Evolutionary conservation across 2,329 filamentous ascomycete genomes (phyloP).

Genomic region (Apiospora arundinis): DNA sequence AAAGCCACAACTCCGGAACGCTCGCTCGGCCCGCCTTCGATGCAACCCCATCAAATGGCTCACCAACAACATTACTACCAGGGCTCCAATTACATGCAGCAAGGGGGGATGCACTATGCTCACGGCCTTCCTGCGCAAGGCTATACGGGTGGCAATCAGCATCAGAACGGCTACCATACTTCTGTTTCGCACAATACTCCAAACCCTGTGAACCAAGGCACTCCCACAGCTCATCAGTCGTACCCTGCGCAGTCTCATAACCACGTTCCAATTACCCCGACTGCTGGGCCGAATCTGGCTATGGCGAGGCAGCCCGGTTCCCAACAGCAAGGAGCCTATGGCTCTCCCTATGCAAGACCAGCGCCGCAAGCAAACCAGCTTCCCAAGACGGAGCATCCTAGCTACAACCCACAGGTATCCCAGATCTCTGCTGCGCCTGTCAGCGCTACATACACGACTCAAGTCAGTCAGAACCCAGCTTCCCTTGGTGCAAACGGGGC

Average conservation of each 20-base stretch:
- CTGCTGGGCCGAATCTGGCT: slow-evolving; percentile 8
- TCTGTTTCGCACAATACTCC: slow-evolving; percentile 30
- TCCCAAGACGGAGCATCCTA: slow-evolving; percentile 33
- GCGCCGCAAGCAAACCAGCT: slow-evolving; percentile 34
- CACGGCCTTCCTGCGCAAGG: slow-evolving; percentile 33
- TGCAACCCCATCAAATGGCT: slow-evolving; percentile 38
- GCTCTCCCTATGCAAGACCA: slow-evolving; percentile 41
- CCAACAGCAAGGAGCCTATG: slow-evolving; percentile 40
- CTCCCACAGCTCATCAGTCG: slow-evolving; percentile 33
- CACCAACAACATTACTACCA: slow-evolving; percentile 39
- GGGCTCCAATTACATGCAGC: slow-evolving; percentile 36
- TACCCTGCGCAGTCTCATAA: slow-evolving; percentile 32
- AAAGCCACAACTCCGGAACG: slow-evolving; percentile 61
- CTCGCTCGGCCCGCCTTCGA: slow-evolving; percentile 31
- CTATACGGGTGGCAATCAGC: slow-evolving; percentile 32
- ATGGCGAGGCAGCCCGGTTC: slow-evolving; percentile 13
- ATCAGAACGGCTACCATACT: slow-evolving; percentile 32
- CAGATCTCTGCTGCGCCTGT: slow-evolving; percentile 29
- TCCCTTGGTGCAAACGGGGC: slow-evolving; percentile 24
- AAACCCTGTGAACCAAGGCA: slow-evolving; percentile 31
- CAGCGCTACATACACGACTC: slow-evolving; percentile 25
- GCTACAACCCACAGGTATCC: slow-evolving; percentile 30
- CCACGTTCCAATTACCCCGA: background rate
- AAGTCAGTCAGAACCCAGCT: slow-evolving; percentile 22
- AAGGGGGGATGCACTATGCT: slow-evolving; percentile 31